These are phyloP conservation scores for Nicotiana noctiflora DNA, from an alignment of 257 asterid genomes.

Conservation along the genomic window DNA sequence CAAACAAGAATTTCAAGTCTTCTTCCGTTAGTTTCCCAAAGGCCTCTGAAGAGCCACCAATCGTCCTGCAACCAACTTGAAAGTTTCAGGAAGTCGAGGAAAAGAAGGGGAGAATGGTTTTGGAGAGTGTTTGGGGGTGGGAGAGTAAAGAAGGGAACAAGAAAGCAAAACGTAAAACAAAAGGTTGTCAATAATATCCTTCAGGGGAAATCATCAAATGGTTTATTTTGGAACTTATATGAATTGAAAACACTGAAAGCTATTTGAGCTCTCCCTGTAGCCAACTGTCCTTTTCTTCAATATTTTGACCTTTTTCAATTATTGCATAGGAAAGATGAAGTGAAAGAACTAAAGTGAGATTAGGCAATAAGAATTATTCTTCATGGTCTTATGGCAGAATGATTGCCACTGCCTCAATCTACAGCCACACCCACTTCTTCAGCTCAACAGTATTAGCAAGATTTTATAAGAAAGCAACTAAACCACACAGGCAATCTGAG, in stretches of 20 bases:
- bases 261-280: too few relatives aligned
- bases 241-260: neutral
- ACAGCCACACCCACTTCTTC: too few relatives aligned
- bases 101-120: neutral
- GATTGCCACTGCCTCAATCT: too few relatives aligned
- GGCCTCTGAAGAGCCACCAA: conserved; percentile 9
- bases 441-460: too few relatives aligned
- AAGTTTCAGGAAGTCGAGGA: neutral
- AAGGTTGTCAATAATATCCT: neutral
- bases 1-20: conserved; percentile 4
- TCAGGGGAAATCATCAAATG: neutral
- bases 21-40: neutral
- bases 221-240: too few relatives aligned
- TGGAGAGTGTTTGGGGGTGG: neutral
- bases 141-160: neutral
- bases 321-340: neutral
- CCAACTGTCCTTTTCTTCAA: neutral
- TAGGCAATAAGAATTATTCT: neutral
- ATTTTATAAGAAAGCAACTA: too few relatives aligned
- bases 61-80: neutral
- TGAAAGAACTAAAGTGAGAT: neutral
- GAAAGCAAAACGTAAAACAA: neutral
- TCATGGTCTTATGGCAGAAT: too few relatives aligned
- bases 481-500: too few relatives aligned
- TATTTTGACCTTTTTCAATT: neutral